These are phyloP conservation scores for Phytophthora fragariae DNA, from an alignment of 352 stramenopile genomes.

Conservation along the genomic window DNA sequence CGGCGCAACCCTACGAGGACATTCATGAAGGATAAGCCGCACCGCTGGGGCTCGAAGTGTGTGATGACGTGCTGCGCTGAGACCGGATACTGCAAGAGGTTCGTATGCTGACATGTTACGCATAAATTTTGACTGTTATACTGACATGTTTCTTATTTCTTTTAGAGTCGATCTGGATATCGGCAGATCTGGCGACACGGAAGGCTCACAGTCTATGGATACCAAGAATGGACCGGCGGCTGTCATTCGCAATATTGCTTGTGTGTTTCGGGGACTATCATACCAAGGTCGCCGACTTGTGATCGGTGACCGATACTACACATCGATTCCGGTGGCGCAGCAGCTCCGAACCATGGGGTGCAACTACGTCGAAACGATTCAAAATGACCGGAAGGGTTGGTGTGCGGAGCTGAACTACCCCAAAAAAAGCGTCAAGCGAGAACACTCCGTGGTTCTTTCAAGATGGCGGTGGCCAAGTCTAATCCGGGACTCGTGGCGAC, in stretches of 20 bases:
- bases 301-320: not conserved
- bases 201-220: not conserved
- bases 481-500: not conserved
- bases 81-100: not conserved
- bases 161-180: not conserved
- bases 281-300: not conserved
- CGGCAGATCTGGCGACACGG: not conserved
- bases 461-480: not conserved
- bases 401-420: too few species aligned
- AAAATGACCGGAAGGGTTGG: not conserved
- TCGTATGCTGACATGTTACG: not conserved
- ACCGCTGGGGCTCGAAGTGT: not conserved
- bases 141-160: not conserved
- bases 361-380: not conserved
- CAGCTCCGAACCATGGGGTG: not conserved
- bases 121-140: not conserved
- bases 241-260: constrained; percentile 1
- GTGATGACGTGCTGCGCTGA: not conserved
- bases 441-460: not conserved
- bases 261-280: not conserved
- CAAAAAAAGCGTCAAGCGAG: not conserved
- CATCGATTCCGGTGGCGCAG: not conserved
- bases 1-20: not conserved
- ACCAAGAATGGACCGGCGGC: not conserved
- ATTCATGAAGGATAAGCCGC: not conserved